Evolutionary conservation across 345 rosid genomes (phyloP).

Genomic region (Limnanthes douglasii): DNA sequence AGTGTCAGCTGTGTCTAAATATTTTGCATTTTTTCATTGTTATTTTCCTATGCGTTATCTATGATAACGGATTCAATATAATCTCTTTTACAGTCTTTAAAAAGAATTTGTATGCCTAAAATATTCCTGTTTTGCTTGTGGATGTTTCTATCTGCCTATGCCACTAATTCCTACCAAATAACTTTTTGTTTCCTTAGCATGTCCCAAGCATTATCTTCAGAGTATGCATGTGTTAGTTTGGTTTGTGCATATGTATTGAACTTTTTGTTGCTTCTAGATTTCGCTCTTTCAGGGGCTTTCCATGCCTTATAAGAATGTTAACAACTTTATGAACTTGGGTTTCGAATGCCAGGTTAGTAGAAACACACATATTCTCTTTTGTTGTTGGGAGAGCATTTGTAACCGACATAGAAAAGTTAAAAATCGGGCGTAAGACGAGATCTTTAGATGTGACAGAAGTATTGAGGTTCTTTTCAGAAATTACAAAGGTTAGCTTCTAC

Average conservation of each 20-base stretch:
- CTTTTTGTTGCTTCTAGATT: slow-evolving; percentile 4
- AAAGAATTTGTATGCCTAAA: too few relatives aligned
- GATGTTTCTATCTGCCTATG: too few relatives aligned
- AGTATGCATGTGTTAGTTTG: slow-evolving; percentile 4
- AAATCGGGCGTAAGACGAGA: slow-evolving; percentile 86
- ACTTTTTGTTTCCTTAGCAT: slow-evolving; percentile 5
- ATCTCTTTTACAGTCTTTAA: too few relatives aligned
- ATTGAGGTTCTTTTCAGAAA: slow-evolving; percentile 70
- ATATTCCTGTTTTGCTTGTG: too few relatives aligned
- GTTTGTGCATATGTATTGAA: neutral
- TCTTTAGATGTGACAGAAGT: slow-evolving; percentile 59
- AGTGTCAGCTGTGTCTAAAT: too few relatives aligned
- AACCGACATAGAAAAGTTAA: slow-evolving; percentile 92
- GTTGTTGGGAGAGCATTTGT: slow-evolving; percentile 99
- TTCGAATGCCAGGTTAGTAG: slow-evolving; percentile 79
- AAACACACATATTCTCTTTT: slow-evolving; percentile 95
- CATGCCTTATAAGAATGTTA: slow-evolving; percentile 7
- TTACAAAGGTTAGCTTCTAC: slow-evolving; percentile 45
- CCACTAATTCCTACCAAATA: slow-evolving; percentile 6
- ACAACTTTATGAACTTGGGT: slow-evolving; percentile 15
- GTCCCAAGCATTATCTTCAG: neutral
- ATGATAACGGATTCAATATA: too few relatives aligned
- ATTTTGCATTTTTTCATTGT: too few relatives aligned
- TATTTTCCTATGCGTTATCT: too few relatives aligned
- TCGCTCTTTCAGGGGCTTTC: slow-evolving; percentile 6